Evolutionary conservation across 2,329 filamentous ascomycete genomes (phyloP), one percentile per base, ranked within the genome.

Genomic region (Colletotrichum magnum): DNA sequence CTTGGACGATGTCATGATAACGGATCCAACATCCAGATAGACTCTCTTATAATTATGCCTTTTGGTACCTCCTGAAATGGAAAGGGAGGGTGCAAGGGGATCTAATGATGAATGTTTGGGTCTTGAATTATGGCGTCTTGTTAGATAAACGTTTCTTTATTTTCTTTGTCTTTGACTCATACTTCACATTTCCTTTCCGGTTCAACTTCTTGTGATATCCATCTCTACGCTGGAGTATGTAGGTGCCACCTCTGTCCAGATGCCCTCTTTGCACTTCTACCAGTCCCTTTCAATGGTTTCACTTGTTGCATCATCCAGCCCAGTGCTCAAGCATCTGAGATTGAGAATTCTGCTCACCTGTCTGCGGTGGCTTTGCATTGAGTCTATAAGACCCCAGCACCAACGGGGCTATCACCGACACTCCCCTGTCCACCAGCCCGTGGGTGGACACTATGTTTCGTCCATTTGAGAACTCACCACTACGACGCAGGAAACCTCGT

Each of bases 1-100:
- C 57, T 69, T 61, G 51, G 36, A 69, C 67, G 67, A 69, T 51
- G 61, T 52, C 57, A 69, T 52, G 63, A 69, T 57, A 48, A 67
- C 43, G 63, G 67, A 53, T 26, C 51, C 67, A 53, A 52, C 63
- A 67, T 60, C 39, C 26, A 61, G 51, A 36, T 24, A 24, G 45
- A 47, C 24, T 61, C 57, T 57, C 41, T 43, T 13, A 9, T 69
- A 69, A 66, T 69, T 47, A 47, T 15, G 16, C 45, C 16, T 24
- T 21, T 50, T 21, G 10, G 12, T 50, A 50, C n/a, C n/a, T 36
- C 32, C 32, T 18, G 24, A 26, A 50, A 50, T 10, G 21, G n/a
- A 24, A 24, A 21, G 47, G n/a, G 43, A 50, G 6, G 21, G 18
- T 21, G n/a, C 15, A 47, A 50, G 47, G 47, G 47, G 47, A 12